Evolutionary conservation across 2,329 filamentous ascomycete genomes (phyloP).

Genomic region (Aspergillus bombycis): DNA sequence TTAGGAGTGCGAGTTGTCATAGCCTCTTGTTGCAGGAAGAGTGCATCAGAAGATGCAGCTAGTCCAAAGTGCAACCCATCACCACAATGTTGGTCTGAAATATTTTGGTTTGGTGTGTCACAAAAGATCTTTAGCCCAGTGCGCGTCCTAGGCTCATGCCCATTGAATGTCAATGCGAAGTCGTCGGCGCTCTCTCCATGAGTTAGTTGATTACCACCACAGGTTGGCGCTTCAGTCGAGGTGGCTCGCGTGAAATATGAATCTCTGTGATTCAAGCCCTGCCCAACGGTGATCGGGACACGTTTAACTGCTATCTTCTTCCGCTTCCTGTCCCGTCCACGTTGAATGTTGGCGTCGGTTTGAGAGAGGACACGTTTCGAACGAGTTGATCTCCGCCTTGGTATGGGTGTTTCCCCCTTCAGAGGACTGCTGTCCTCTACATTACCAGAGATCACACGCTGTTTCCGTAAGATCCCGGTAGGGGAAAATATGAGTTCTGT

Average conservation of each 20-base stretch:
- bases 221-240: slow-evolving; percentile 20
- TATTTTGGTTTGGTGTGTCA: slow-evolving; percentile 30
- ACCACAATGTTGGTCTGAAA: slow-evolving; percentile 12
- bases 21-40: slow-evolving; percentile 23
- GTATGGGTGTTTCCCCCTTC: slow-evolving; percentile 49
- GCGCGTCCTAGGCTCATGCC: slow-evolving; percentile 32
- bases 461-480: slow-evolving; percentile 45
- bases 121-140: slow-evolving; percentile 42
- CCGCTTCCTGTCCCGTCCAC: slow-evolving; percentile 32
- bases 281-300: slow-evolving; percentile 13
- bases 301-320: slow-evolving; percentile 20
- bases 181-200: slow-evolving; percentile 35
- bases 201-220: slow-evolving; percentile 24
- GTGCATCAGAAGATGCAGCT: slow-evolving; percentile 25
- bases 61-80: slow-evolving; percentile 14
- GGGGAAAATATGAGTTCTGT: slow-evolving; percentile 53
- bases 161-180: slow-evolving; percentile 35
- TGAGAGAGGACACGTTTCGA: slow-evolving; percentile 37
- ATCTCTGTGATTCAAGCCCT: slow-evolving; percentile 17
- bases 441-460: slow-evolving; percentile 52
- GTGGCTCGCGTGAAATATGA: slow-evolving; percentile 27
- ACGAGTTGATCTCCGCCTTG: slow-evolving; percentile 37
- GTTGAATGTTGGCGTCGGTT: slow-evolving; percentile 37
- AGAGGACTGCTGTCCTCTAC: slow-evolving; percentile 52
- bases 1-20: slow-evolving; percentile 15